Percentiles rank a stretch among this genome's conserved stretches.
Conservation (phyloP, 2,329 filamentous ascomycete species). For the Colletotrichum australisinense region DNA sequence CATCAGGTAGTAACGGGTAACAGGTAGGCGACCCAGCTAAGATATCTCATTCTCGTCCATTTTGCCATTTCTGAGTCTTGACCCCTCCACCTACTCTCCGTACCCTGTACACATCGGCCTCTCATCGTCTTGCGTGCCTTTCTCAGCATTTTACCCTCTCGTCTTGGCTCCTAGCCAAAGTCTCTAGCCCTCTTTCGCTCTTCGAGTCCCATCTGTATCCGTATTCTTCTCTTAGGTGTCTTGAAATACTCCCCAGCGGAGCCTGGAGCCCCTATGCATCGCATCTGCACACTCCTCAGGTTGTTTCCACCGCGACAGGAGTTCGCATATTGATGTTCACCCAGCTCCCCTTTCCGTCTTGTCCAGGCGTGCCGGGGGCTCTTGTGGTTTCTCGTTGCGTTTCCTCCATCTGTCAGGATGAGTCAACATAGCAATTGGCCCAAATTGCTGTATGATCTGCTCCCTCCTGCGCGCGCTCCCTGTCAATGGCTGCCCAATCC, state of each 20-base stretch:
- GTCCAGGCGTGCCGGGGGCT: not conserved
- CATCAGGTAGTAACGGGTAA: not conserved
- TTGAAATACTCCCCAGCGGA: constrained; percentile 4
- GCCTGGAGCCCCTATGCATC: not conserved
- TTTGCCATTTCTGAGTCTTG: not conserved
- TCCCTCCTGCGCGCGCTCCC: constrained; percentile 38
- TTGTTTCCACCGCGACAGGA: constrained; percentile 19
- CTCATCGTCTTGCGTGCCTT: constrained; percentile 12
- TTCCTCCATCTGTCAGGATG: constrained; percentile 4
- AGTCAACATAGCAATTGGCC: constrained; percentile 39
- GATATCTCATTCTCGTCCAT: not conserved
- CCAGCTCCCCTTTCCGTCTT: not conserved
- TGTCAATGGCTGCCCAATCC: constrained; percentile 38
- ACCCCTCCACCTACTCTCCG: constrained; percentile 10
- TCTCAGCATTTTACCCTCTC: constrained; percentile 9
- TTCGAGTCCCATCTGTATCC: constrained; percentile 10
- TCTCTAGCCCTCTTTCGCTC: constrained; percentile 1
- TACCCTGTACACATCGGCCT: constrained; percentile 17
- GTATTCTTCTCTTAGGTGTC: constrained; percentile 5
- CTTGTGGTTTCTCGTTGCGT: constrained; percentile 13
- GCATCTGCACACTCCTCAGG: constrained; percentile 22
- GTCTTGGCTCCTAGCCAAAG: not conserved
- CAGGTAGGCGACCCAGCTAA: not conserved
- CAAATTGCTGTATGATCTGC: constrained; percentile 36
- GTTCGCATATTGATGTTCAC: constrained; percentile 21